These are phyloP conservation scores for Geotrichum ghanense DNA, from an alignment of 805 yeast species.

Conservation along the genomic window DNA sequence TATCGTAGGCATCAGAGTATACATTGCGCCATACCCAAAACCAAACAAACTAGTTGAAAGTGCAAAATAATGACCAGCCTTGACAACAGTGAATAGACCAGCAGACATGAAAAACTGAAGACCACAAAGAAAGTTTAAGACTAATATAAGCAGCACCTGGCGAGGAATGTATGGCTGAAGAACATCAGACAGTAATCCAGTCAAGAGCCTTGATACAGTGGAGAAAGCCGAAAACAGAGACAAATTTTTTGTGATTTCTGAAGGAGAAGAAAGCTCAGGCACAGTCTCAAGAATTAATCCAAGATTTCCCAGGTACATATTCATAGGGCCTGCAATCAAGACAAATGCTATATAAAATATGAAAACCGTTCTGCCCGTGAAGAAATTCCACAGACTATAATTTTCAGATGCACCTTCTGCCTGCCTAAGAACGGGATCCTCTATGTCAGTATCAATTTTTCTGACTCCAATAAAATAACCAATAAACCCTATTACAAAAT, in stretches of 20 bases:
- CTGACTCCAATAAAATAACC: slow-evolving; percentile 2
- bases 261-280: slow-evolving; percentile 13
- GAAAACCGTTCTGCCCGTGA: slow-evolving; percentile 51
- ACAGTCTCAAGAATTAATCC: slow-evolving; percentile 52
- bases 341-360: slow-evolving; percentile 51
- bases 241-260: slow-evolving; percentile 27
- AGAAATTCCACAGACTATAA: slow-evolving; percentile 21
- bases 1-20: slow-evolving; percentile 78
- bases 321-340: slow-evolving; percentile 70
- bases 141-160: slow-evolving; percentile 17
- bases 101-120: slow-evolving; percentile 27
- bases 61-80: slow-evolving; percentile 15
- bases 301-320: slow-evolving; percentile 72
- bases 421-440: slow-evolving; percentile 6
- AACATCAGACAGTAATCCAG: slow-evolving; percentile 63
- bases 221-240: slow-evolving; percentile 54
- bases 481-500: slow-evolving; percentile 16
- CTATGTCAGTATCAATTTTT: slow-evolving; percentile 14
- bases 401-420: slow-evolving; percentile 14
- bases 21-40: slow-evolving; percentile 65
- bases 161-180: slow-evolving; percentile 26
- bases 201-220: slow-evolving; percentile 52
- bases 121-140: slow-evolving; percentile 26
- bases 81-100: slow-evolving; percentile 15
- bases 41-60: slow-evolving; percentile 47